A percentile compares a stretch with the other conserved stretches of the same genome.
phyloP scores from a whole-genome alignment of 2,329 filamentous ascomycete genomes.

The Byssochlamys sp. region DNA sequence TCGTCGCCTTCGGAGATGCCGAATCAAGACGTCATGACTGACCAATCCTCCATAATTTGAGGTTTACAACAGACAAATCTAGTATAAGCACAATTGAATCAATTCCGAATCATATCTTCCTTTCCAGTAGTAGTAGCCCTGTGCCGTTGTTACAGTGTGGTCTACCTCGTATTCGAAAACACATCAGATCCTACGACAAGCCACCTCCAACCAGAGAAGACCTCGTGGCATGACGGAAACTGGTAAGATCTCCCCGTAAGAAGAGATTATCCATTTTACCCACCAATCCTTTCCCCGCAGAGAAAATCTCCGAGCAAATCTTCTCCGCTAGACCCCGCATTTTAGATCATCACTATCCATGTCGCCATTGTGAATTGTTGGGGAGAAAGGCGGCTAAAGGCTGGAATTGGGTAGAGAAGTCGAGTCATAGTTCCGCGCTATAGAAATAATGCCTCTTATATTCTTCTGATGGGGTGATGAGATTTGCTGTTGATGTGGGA shows the following conservation, averaged over 20 bases:
- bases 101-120: neutral
- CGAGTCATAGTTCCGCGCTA: too few species aligned
- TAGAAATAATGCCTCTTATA: too few species aligned
- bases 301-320: neutral
- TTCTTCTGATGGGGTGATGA: too few species aligned
- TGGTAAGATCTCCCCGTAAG: neutral
- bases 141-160: neutral
- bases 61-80: neutral
- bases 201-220: neutral
- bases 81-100: neutral
- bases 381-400: too few species aligned
- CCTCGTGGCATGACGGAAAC: neutral
- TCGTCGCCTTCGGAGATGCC: too few species aligned
- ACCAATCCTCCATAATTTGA: neutral
- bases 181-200: neutral
- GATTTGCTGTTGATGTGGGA: too few species aligned
- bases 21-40: neutral
- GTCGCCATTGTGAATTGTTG: too few species aligned
- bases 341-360: too few species aligned
- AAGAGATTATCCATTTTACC: neutral
- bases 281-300: neutral
- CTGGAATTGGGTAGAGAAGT: too few species aligned
- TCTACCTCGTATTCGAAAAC: neutral
- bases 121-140: neutral
- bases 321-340: neutral